These are phyloP conservation scores for Blastobotrys americana DNA, from an alignment of 805 yeast species.

Conservation along the genomic window DNA sequence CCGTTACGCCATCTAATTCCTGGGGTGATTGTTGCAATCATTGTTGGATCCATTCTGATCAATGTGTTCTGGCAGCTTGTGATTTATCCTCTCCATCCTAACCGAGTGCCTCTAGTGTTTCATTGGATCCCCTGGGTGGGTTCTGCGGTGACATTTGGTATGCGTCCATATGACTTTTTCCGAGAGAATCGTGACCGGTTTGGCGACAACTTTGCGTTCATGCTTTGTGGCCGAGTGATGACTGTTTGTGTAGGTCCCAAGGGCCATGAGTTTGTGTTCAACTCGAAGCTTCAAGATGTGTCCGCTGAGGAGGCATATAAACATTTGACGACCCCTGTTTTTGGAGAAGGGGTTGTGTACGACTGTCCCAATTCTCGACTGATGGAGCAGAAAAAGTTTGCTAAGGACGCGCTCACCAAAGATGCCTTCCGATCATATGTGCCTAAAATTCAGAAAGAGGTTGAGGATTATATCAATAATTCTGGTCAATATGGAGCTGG, in stretches of 20 bases:
- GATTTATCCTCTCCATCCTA: conserved; percentile 34
- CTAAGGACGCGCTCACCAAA: conserved; percentile 77
- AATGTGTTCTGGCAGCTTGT: conserved; percentile 32
- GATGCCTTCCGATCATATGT: conserved; percentile 81
- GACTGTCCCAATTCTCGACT: conserved; percentile 90
- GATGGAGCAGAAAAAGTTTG: conserved; percentile 98
- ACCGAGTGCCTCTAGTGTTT: conserved; percentile 83
- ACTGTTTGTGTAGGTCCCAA: conserved; percentile 95
- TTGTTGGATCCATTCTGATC: conserved; percentile 19
- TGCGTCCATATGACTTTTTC: conserved; percentile 89
- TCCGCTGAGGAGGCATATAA: conserved; percentile 95
- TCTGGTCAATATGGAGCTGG: conserved; percentile 41
- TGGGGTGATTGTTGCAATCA: conserved; percentile 12
- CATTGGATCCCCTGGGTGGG: conserved; percentile 97
- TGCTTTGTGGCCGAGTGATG: conserved; percentile 84
- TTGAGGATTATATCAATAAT: conserved; percentile 52
- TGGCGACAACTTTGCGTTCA: conserved; percentile 90
- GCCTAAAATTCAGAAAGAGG: conserved; percentile 79
- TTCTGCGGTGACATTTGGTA: conserved; percentile 81
- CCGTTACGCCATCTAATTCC: conserved; percentile 24
- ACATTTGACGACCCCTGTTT: conserved; percentile 98
- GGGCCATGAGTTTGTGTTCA: conserved; percentile 94
- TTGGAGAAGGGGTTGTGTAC: conserved; percentile 94
- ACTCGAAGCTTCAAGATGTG: conserved; percentile 81
- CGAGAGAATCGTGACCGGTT: conserved; percentile 67